A percentile compares a stretch with the other conserved stretches of the same genome.
These are phyloP conservation scores for Cryptosporidium meleagridis DNA, from an alignment of 169 alveolate species.

Conservation along the genomic window DNA sequence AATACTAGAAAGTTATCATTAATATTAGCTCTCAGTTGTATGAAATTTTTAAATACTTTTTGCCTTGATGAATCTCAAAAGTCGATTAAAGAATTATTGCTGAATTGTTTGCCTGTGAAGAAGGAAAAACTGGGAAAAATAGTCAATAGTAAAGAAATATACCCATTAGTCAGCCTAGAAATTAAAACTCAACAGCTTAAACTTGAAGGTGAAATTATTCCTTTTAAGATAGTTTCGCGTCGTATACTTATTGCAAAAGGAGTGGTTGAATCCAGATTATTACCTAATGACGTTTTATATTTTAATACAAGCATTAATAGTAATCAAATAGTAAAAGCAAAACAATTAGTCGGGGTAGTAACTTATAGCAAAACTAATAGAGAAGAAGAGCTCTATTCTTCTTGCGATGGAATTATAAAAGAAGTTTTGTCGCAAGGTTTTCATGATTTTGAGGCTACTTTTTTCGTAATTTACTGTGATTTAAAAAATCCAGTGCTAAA, in stretches of 20 bases:
- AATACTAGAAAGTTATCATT: not conserved
- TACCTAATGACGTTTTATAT: conserved; percentile 2
- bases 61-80: not conserved
- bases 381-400: conserved; percentile 32
- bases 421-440: not conserved
- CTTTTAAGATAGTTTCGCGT: not conserved
- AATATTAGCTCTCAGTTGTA: not conserved
- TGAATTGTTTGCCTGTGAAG: not conserved
- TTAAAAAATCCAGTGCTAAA: not conserved
- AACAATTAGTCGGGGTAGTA: conserved; percentile 16
- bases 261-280: conserved; percentile 21
- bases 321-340: not conserved
- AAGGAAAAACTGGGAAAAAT: not conserved
- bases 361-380: not conserved
- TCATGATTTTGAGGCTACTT: conserved; percentile 12
- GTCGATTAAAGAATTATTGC: not conserved
- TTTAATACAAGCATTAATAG: conserved; percentile 3
- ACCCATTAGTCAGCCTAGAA: conserved; percentile 47
- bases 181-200: conserved; percentile 31
- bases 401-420: conserved; percentile 31
- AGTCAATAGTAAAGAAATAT: not conserved
- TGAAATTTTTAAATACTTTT: not conserved
- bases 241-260: conserved; percentile 44
- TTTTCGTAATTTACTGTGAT: conserved; percentile 35
- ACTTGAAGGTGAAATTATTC: conserved; percentile 28